A percentile compares a stretch with the other conserved stretches of the same genome.
phyloP scores from a whole-genome alignment of 73 alveolate genomes.

The Paramecium sexaurelia region DNA sequence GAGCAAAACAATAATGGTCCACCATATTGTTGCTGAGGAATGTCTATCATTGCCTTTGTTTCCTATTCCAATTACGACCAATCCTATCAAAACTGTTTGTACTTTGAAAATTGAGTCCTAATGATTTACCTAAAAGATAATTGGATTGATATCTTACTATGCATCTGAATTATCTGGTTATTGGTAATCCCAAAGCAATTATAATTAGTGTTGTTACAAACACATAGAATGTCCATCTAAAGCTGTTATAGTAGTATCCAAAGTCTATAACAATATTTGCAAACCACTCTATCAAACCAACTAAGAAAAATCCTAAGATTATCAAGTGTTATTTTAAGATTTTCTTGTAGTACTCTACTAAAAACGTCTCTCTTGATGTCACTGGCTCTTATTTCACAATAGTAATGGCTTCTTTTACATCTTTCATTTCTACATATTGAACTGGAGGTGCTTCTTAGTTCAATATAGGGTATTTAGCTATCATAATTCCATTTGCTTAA shows the following conservation, averaged over 20 bases:
- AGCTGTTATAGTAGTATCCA: not conserved
- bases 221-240: not conserved
- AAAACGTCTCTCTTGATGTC: not conserved
- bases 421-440: not conserved
- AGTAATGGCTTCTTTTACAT: not conserved
- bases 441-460: not conserved
- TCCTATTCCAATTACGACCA: not conserved
- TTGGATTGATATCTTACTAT: not conserved
- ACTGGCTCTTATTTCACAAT: not conserved
- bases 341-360: slow-evolving; percentile 8
- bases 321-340: not conserved
- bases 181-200: not conserved
- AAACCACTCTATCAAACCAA: slow-evolving; percentile 9
- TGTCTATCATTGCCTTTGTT: not conserved
- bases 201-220: not conserved
- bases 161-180: not conserved
- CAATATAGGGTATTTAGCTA: not conserved
- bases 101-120: not conserved
- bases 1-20: not conserved
- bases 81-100: not conserved
- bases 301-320: not conserved
- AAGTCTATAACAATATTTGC: not conserved
- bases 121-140: not conserved
- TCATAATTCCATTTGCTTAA: not conserved
- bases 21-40: not conserved